phyloP scores from a whole-genome alignment of 164 flowering plant genomes.

The Sedum album region DNA sequence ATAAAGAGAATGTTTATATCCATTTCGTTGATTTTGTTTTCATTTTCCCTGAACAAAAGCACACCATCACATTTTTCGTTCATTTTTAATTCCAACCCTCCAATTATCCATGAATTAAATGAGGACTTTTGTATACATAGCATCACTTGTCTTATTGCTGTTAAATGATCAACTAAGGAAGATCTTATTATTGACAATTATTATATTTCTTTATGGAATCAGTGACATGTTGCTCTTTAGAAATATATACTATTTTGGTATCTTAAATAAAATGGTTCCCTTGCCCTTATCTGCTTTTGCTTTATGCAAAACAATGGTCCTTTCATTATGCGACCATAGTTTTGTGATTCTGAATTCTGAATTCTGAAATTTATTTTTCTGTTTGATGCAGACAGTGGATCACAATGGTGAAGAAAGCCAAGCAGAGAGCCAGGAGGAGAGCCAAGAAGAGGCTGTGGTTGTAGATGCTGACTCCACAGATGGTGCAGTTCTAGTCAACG shows the following conservation, averaged over 20 bases:
- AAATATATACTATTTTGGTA: no score
- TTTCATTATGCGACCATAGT: not conserved
- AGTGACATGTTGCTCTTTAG: no score
- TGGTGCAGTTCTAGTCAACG: conserved; percentile 77
- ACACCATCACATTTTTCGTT: no score
- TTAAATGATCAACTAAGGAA: no score
- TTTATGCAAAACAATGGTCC: not conserved
- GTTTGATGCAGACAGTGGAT: not conserved
- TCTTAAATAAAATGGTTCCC: no score
- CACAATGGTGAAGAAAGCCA: conserved; percentile 46
- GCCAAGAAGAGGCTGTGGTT: conserved; percentile 55
- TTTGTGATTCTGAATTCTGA: not conserved
- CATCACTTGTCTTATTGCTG: no score
- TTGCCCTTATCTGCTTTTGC: not conserved
- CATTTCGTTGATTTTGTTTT: not conserved
- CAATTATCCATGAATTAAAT: no score
- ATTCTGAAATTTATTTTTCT: conserved; percentile 14
- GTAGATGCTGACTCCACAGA: conserved; percentile 83
- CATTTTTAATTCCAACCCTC: no score
- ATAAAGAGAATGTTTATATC: no score
- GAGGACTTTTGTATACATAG: no score
- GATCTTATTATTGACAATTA: no score
- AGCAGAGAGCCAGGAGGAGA: conserved; percentile 26
- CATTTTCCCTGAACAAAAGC: not conserved
- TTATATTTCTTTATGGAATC: no score